Evolutionary conservation across 768 basidiomycete species (phyloP).

Genomic region (Leccinum uliginosum): DNA sequence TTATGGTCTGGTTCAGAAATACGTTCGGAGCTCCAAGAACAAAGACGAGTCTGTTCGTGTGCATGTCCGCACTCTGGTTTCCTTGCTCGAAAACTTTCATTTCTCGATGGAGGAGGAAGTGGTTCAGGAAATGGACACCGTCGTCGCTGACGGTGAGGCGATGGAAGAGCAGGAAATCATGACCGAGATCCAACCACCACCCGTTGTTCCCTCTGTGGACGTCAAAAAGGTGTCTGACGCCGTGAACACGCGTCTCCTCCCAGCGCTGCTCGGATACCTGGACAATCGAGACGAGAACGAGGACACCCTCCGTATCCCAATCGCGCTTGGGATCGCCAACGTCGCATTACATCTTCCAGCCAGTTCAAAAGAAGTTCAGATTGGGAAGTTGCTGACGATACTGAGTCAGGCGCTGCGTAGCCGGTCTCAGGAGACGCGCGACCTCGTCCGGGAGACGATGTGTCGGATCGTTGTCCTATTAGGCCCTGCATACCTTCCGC

Average conservation of each 20-base stretch:
- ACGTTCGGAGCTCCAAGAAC: constrained; percentile 61
- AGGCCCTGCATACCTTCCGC: constrained; percentile 69
- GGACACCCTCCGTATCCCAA: constrained; percentile 81
- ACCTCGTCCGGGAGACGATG: constrained; percentile 78
- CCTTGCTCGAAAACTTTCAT: constrained; percentile 86
- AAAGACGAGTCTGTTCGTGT: constrained; percentile 36
- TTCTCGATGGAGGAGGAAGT: constrained; percentile 70
- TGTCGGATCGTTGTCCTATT: constrained; percentile 72
- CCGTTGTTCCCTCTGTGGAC: constrained; percentile 6
- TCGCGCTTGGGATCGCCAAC: constrained; percentile 81
- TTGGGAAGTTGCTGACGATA: constrained; percentile 73
- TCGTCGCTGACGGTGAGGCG: constrained; percentile 29
- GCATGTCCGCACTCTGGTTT: constrained; percentile 79
- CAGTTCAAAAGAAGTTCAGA: constrained; percentile 57
- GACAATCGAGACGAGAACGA: constrained; percentile 83
- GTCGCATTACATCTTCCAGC: constrained; percentile 79
- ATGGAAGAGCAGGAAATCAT: constrained; percentile 20
- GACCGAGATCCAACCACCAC: constrained; percentile 15
- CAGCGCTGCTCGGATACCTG: constrained; percentile 72
- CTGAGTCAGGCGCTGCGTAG: constrained; percentile 91
- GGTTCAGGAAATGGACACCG: constrained; percentile 31
- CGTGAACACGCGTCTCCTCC: constrained; percentile 73
- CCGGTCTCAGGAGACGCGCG: constrained; percentile 88
- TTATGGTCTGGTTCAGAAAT: constrained; percentile 73
- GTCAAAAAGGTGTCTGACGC: constrained; percentile 59